A percentile compares a stretch with the other conserved stretches of the same genome.
phyloP scores from a whole-genome alignment of 257 asterid genomes.

The Lavandula angustifolia region DNA sequence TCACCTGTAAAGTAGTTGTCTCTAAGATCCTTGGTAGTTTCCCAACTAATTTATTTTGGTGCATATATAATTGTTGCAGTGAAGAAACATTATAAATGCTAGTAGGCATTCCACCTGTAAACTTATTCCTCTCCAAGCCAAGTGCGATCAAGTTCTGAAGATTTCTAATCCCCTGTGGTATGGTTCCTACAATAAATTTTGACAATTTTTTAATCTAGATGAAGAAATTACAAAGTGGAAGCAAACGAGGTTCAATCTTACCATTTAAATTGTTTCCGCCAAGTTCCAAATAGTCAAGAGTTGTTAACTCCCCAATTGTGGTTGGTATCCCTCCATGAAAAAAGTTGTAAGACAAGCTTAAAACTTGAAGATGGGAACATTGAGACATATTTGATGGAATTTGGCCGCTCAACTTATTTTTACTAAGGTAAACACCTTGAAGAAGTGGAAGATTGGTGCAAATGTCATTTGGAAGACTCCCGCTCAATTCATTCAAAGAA shows the following conservation, averaged over 20 bases:
- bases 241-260: not conserved
- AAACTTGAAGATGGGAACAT: no score
- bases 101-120: slow-evolving; percentile 15
- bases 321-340: slow-evolving; percentile 8
- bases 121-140: not conserved
- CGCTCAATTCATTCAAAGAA: not conserved
- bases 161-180: slow-evolving; percentile 25
- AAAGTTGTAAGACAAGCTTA: not conserved
- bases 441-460: no score
- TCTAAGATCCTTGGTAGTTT: not conserved
- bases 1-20: not conserved
- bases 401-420: no score
- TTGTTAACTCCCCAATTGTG: not conserved
- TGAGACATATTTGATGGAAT: no score
- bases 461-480: no score
- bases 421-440: no score
- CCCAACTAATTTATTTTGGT: slow-evolving; percentile 19
- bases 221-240: not conserved
- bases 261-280: not conserved
- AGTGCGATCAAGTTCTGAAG: slow-evolving; percentile 8
- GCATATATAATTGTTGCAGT: not conserved
- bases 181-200: slow-evolving; percentile 6
- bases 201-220: no score
- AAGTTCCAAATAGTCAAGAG: not conserved
- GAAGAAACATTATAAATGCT: slow-evolving; percentile 29